Base-by-base conservation (phyloP, 768 basidiomycete genomes). In the Pluteus cervinus region DNA sequence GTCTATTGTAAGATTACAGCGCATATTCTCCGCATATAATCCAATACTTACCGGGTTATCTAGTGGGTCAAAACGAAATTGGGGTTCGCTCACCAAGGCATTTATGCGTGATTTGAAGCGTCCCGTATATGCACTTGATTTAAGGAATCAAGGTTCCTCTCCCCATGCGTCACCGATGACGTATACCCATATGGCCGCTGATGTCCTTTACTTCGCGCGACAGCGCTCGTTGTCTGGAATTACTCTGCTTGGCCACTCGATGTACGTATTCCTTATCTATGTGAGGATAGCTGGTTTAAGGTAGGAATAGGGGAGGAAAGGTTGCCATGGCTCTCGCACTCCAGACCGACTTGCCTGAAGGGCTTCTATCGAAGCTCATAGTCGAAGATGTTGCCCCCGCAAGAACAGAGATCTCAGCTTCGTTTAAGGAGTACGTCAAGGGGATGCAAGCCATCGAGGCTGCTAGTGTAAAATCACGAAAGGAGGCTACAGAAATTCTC, bases 31-130 rank as follows among this genome's bases (percentile, higher is more conserved):
- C 4, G 14, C 25, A n/a, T 14, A 22, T 16, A 9, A 22, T n/a
- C 24, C 10, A 2, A 15, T 17, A 8, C 25, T 18, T 29, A 12
- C 5, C 25, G 15, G 6, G 7, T 31, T 31, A 20, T 23, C 21
- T 48, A 91, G 87, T 47, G 90, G 89, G 0, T 88, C 82, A 25
- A 91, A 92, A 54, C 76, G 90, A 41, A 94, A 94, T 54, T 96
- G 89, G 88, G 64, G 73, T 4, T 86, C 86, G 0, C 66, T 94
- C 4, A 75, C 85, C 5, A 88, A 86, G 48, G 75, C 78, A 0
- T 79, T 96, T 43, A 65, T 73, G n/a, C 64, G 68, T 22, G 74
- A 78, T 35, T 65, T 88, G 1, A 57, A 68, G 3, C 66, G 79
- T 40, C 79, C 85, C 2, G 69, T 94, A 14, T 91, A 89, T 50